Percentiles rank a stretch among this genome's conserved stretches.
phyloP scores from a whole-genome alignment of 75 land plant species.

The Pinus taeda region DNA sequence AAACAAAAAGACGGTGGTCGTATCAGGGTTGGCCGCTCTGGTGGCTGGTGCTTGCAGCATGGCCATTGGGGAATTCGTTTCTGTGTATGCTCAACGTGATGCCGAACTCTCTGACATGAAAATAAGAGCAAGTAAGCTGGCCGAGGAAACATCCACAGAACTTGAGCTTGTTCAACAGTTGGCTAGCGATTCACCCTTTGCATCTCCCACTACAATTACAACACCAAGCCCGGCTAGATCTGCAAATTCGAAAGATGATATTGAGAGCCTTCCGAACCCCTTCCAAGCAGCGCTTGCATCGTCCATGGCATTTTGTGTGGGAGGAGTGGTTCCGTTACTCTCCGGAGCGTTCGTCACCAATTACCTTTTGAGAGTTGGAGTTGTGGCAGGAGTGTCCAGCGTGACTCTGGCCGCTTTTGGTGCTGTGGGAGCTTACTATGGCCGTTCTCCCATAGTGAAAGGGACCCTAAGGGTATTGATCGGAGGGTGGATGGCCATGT shows the following conservation, averaged over 20 bases:
- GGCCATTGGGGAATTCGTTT: slow-evolving; percentile 95
- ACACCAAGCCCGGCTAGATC: no score
- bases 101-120: slow-evolving; percentile 50
- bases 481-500: slow-evolving; percentile 84
- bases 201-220: no score
- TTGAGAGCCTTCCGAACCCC: slow-evolving; percentile 23
- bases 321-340: slow-evolving; percentile 48
- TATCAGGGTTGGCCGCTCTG: slow-evolving; percentile 82
- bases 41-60: slow-evolving; percentile 90
- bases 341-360: slow-evolving; percentile 31
- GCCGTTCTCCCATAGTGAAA: slow-evolving; percentile 22
- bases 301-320: slow-evolving; percentile 42
- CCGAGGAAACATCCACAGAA: no score
- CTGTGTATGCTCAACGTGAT: slow-evolving; percentile 81
- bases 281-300: slow-evolving; percentile 49
- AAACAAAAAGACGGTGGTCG: slow-evolving; percentile 43
- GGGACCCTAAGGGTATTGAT: slow-evolving; percentile 39
- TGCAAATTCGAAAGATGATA: background rate
- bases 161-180: no score
- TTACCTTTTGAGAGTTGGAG: slow-evolving; percentile 18
- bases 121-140: no score
- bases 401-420: slow-evolving; percentile 36
- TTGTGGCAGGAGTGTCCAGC: slow-evolving; percentile 22
- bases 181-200: no score
- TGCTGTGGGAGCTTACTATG: slow-evolving; percentile 38